phyloP scores from a whole-genome alignment of 495 filamentous ascomycete species.

The Hapsidospora chrysogenum region DNA sequence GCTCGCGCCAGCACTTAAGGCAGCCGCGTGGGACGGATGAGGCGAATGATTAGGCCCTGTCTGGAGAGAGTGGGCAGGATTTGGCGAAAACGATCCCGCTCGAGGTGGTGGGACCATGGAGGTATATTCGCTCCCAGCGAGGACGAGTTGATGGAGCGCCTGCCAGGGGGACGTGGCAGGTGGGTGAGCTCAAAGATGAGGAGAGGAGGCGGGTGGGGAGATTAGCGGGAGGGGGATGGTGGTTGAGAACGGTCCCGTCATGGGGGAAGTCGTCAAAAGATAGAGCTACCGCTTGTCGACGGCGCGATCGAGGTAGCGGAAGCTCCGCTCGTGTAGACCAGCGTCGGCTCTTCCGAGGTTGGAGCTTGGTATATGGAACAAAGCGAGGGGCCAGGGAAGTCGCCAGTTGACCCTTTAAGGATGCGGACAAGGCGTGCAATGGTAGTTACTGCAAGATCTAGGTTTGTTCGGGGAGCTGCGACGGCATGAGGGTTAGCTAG shows the following conservation, averaged over 20 bases:
- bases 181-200: not conserved
- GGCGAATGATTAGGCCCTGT: slow-evolving; percentile 30
- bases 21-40: slow-evolving; percentile 34
- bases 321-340: no score
- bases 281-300: no score
- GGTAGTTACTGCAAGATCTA: no score
- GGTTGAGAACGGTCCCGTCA: not conserved
- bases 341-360: no score
- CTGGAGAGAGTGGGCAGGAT: slow-evolving; percentile 31
- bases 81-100: slow-evolving; percentile 39
- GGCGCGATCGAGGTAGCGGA: no score
- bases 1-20: slow-evolving; percentile 36
- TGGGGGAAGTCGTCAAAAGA: no score
- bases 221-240: not conserved
- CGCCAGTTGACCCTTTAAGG: no score
- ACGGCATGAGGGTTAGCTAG: no score
- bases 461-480: no score
- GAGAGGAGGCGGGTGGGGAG: not conserved
- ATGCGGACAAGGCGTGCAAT: no score
- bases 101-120: slow-evolving; percentile 23
- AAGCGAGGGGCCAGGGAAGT: no score
- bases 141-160: not conserved
- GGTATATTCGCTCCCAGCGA: not conserved
- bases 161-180: not conserved
- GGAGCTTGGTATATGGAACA: no score